A percentile compares a stretch with the other conserved stretches of the same genome.
Evolutionary conservation across 2,329 filamentous ascomycete genomes (phyloP).

Genomic region (Scolecobasidium constrictum): DNA sequence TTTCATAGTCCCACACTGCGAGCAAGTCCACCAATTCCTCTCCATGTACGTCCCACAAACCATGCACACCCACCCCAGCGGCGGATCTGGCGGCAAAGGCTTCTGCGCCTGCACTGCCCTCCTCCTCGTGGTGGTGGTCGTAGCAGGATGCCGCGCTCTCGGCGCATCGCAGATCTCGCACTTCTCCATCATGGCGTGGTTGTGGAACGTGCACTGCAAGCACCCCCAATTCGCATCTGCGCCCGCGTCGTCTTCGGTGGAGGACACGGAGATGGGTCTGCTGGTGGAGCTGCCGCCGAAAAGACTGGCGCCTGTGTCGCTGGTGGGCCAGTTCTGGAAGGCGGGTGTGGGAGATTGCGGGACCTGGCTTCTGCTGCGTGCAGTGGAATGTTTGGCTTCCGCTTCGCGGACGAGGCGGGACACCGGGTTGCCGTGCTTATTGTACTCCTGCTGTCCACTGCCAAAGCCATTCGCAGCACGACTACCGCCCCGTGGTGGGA

Average conservation of each 20-base stretch:
- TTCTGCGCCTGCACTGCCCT: slow-evolving; percentile 33
- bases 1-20: slow-evolving; percentile 49
- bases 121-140: slow-evolving; percentile 30
- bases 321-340: slow-evolving; percentile 16
- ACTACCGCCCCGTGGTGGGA: background rate
- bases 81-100: no score
- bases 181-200: slow-evolving; percentile 46
- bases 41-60: slow-evolving; percentile 53
- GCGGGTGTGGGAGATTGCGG: slow-evolving; percentile 12
- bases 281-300: background rate
- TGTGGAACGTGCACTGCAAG: slow-evolving; percentile 50
- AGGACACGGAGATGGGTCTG: background rate
- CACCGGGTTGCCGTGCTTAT: slow-evolving; percentile 19
- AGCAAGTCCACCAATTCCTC: slow-evolving; percentile 53
- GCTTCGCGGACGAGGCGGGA: slow-evolving; percentile 22
- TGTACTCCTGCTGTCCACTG: no score
- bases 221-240: slow-evolving; percentile 40
- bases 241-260: no score
- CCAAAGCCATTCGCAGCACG: no score
- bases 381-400: slow-evolving; percentile 7
- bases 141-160: slow-evolving; percentile 14
- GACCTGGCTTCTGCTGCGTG: no score
- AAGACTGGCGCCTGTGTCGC: slow-evolving; percentile 13
- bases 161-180: slow-evolving; percentile 47
- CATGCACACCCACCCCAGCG: slow-evolving; percentile 48